These are phyloP conservation scores for Ophiosphaerella korrae DNA, from an alignment of 2,329 filamentous ascomycete species.

Conservation along the genomic window DNA sequence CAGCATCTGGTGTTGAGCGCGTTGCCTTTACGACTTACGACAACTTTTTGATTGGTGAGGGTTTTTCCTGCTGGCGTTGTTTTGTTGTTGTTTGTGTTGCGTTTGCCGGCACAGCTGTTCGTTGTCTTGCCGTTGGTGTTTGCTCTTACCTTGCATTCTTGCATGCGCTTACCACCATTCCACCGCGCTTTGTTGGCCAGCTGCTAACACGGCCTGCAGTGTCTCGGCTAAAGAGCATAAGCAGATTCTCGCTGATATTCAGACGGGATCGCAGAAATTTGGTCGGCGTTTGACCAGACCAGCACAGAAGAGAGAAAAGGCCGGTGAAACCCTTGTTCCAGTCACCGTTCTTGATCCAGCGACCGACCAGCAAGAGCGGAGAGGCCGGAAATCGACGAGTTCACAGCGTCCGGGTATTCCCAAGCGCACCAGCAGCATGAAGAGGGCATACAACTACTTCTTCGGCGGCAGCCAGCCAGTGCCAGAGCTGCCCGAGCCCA, in stretches of 20 bases:
- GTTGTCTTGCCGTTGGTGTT: neutral
- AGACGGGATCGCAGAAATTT: constrained; percentile 45
- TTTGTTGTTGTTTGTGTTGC: neutral
- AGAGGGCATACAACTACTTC: constrained; percentile 48
- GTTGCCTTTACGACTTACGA: neutral
- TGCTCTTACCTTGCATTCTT: neutral
- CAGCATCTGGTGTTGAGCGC: neutral
- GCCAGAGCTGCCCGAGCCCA: constrained; percentile 32
- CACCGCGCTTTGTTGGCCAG: neutral
- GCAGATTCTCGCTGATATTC: constrained; percentile 47
- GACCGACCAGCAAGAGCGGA: constrained; percentile 34
- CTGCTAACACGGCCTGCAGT: constrained; percentile 23
- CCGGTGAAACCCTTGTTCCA: constrained; percentile 33
- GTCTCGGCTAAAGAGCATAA: constrained; percentile 44
- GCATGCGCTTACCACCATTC: neutral
- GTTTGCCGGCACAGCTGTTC: neutral
- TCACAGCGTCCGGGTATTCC: constrained; percentile 40
- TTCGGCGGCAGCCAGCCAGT: constrained; percentile 36
- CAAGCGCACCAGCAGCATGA: constrained; percentile 47
- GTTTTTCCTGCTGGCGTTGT: neutral
- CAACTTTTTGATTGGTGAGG: neutral
- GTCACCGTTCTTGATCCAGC: constrained; percentile 34
- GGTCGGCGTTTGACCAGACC: constrained; percentile 38
- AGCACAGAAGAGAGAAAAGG: constrained; percentile 28
- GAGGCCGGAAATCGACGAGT: constrained; percentile 41